These are phyloP conservation scores for Francoa sonchifolia DNA, from an alignment of 441 rosid genomes.

Conservation along the genomic window DNA sequence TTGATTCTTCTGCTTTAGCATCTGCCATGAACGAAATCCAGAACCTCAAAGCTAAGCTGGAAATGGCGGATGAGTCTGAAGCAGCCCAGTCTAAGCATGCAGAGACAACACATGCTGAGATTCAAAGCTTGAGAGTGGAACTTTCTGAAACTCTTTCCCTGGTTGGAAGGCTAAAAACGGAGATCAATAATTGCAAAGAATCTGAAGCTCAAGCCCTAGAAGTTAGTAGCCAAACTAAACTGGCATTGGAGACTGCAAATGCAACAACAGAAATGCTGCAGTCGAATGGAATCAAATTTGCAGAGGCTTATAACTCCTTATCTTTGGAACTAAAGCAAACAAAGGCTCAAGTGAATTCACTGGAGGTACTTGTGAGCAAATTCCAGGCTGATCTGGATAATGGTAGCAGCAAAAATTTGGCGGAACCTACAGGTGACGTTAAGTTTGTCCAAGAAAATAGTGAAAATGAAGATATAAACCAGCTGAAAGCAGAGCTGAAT, in stretches of 20 bases:
- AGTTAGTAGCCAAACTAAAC: conserved; percentile 34
- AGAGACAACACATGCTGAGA: conserved; percentile 36
- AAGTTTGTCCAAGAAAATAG: conserved; percentile 54
- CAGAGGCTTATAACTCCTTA: conserved; percentile 44
- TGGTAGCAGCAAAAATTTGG: conserved; percentile 12
- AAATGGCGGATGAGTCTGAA: conserved; percentile 55
- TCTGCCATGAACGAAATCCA: conserved; percentile 81
- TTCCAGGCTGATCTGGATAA: conserved; percentile 27
- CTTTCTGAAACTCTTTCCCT: conserved; percentile 52
- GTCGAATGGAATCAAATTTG: conserved; percentile 42
- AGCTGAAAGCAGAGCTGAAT: conserved; percentile 32
- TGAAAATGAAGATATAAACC: conserved; percentile 66
- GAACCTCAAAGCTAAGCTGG: conserved; percentile 71
- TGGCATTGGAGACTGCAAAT: conserved; percentile 57
- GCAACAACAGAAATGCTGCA: conserved; percentile 46
- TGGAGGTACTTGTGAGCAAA: conserved; percentile 54
- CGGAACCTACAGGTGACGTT: conserved; percentile 5
- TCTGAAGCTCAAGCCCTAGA: conserved; percentile 71
- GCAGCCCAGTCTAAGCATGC: conserved; percentile 39
- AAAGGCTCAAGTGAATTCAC: conserved; percentile 36
- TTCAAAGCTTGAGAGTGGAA: conserved; percentile 51
- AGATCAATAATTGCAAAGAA: conserved; percentile 45
- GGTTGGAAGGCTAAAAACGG: conserved; percentile 52
- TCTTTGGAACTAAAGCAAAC: conserved; percentile 58
- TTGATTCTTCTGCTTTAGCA: conserved; percentile 68